A percentile compares a stretch with the other conserved stretches of the same genome.
Conservation (phyloP, 805 yeast species). For the Yamadazyma insecticola region DNA sequence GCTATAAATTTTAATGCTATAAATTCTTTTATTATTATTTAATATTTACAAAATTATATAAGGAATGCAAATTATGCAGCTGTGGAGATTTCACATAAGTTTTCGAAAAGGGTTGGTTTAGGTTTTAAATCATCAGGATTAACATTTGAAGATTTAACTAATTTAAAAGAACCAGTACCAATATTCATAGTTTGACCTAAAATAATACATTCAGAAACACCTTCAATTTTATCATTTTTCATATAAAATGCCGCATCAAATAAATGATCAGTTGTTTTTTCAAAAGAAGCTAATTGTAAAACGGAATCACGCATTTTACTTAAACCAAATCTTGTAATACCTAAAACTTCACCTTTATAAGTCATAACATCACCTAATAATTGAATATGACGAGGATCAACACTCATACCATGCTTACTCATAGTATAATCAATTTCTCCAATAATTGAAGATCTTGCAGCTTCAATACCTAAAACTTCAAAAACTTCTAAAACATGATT, state of each 20-base stretch:
- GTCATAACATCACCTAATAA: slow-evolving; percentile 98
- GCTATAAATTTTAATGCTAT: no score
- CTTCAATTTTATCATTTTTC: slow-evolving; percentile 94
- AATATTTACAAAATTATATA: no score
- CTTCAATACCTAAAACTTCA: slow-evolving; percentile 93
- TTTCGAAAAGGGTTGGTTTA: slow-evolving; percentile 4
- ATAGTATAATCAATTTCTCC: slow-evolving; percentile 94
- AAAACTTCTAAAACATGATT: slow-evolving; percentile 90
- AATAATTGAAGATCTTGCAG: slow-evolving; percentile 90
- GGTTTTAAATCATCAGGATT: background rate
- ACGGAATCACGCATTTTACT: slow-evolving; percentile 99
- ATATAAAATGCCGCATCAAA: slow-evolving; percentile 97
- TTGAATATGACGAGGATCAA: slow-evolving; percentile 99
- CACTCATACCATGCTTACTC: slow-evolving; percentile 99
- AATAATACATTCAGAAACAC: slow-evolving; percentile 96
- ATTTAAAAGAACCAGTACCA: slow-evolving; percentile 95
- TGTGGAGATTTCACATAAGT: slow-evolving; percentile 1
- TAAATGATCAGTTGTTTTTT: slow-evolving; percentile 96
- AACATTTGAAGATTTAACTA: slow-evolving; percentile 57
- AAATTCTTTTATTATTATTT: no score
- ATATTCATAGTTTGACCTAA: slow-evolving; percentile 96
- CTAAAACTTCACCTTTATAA: slow-evolving; percentile 95
- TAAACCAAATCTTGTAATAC: slow-evolving; percentile 96
- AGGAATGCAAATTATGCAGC: slow-evolving; percentile 1
- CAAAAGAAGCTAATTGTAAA: slow-evolving; percentile 93